Conservation (phyloP, 192 early-diverging fungal genomes). For the Coemansia sp. region DNA sequence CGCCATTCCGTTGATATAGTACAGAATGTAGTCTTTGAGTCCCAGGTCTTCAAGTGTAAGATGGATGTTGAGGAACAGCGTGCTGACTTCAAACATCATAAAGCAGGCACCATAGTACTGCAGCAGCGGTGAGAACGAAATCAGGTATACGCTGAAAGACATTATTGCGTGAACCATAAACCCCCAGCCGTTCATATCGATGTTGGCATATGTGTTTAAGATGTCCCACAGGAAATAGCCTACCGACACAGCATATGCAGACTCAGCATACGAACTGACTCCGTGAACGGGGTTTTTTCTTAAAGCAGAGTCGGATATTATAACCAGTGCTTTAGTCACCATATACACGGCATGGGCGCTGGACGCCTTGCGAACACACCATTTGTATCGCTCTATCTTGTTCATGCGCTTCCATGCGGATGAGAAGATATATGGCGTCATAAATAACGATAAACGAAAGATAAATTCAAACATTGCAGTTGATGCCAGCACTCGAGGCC, state of each 20-base stretch:
- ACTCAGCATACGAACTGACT: conserved; percentile 64
- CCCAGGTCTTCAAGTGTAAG: conserved; percentile 77
- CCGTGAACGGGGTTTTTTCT: conserved; percentile 64
- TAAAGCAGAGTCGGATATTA: conserved; percentile 64
- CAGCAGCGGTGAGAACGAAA: conserved; percentile 70
- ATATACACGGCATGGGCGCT: conserved; percentile 66
- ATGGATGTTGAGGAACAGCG: conserved; percentile 87
- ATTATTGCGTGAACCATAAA: conserved; percentile 80
- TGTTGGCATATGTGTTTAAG: conserved; percentile 61
- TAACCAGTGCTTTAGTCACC: conserved; percentile 57
- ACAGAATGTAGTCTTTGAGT: conserved; percentile 68
- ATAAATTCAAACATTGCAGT: conserved; percentile 55
- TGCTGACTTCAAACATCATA: conserved; percentile 88
- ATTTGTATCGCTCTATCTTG: conserved; percentile 59
- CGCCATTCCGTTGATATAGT: conserved; percentile 80
- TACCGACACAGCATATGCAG: conserved; percentile 72
- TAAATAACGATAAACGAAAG: conserved; percentile 49
- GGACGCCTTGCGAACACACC: conserved; percentile 77
- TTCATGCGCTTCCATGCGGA: conserved; percentile 59
- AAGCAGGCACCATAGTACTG: conserved; percentile 86
- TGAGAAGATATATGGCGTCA: conserved; percentile 62
- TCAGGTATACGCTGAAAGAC: conserved; percentile 72
- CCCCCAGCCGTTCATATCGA: conserved; percentile 70
- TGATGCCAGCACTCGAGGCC: conserved; percentile 57
- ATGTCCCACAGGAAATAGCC: conserved; percentile 95